Conservation (phyloP, 2,329 filamentous ascomycete species). For the Colletotrichum spaethianum region DNA sequence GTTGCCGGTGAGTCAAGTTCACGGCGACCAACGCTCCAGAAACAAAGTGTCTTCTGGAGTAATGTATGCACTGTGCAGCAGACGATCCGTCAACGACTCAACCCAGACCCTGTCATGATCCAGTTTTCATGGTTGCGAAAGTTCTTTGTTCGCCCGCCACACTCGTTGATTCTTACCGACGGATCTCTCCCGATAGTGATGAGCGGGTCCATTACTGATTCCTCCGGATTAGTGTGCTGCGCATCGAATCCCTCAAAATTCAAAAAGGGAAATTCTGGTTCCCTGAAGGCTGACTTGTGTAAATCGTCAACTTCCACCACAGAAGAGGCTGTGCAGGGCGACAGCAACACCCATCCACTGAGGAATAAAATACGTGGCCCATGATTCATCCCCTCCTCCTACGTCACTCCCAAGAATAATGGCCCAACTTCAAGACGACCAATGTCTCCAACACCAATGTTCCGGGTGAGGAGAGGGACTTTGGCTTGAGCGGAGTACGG, state of each 20-base stretch:
- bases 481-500: neutral
- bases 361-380: neutral
- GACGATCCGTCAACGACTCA: neutral
- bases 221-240: neutral
- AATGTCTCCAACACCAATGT: neutral
- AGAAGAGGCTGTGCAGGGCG: neutral
- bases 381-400: no score
- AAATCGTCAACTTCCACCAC: neutral
- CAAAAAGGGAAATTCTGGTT: neutral
- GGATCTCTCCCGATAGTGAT: neutral
- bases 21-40: neutral
- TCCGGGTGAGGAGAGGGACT: neutral
- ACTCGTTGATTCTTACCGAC: neutral
- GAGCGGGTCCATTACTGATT: neutral
- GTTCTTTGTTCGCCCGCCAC: neutral
- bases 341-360: neutral
- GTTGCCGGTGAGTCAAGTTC: neutral
- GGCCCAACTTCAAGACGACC: neutral
- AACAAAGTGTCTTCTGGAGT: neutral
- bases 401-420: neutral
- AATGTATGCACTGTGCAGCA: constrained; percentile 2
- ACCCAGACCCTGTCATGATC: neutral
- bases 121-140: neutral
- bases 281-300: neutral
- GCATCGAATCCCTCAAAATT: neutral